Evolutionary conservation across 2,329 filamentous ascomycete genomes (phyloP).

Genomic region (Bipolaris gigantea): DNA sequence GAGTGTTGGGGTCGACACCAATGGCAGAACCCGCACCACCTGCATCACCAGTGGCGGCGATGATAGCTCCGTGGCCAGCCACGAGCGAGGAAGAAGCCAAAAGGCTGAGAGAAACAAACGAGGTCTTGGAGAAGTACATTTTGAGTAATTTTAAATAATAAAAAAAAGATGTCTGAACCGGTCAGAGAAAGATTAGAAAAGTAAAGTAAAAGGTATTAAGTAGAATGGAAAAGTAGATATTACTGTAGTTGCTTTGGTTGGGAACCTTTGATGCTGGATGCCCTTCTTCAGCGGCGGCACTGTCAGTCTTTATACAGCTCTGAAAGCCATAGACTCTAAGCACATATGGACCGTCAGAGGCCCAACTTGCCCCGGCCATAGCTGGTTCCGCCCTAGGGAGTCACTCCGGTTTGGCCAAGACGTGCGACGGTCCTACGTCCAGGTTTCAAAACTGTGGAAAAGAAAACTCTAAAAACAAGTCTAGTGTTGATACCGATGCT

Average conservation of each 20-base stretch:
- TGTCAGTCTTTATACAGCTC: conserved; percentile 34
- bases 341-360: not conserved
- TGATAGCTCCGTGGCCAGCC: conserved; percentile 64
- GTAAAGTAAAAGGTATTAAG: conserved; percentile 27
- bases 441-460: conserved; percentile 19
- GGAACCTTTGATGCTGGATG: conserved; percentile 41
- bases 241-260: conserved; percentile 40
- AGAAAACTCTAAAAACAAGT: conserved; percentile 20
- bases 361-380: conserved; percentile 11
- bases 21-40: conserved; percentile 57
- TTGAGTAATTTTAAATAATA: conserved; percentile 29
- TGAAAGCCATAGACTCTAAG: not conserved
- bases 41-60: conserved; percentile 59
- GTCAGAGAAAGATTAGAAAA: conserved; percentile 36
- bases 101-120: conserved; percentile 51
- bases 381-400: conserved; percentile 21
- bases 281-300: conserved; percentile 22
- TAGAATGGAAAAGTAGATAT: conserved; percentile 36
- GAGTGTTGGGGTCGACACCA: conserved; percentile 60
- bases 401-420: conserved; percentile 38
- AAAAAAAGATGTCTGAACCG: conserved; percentile 39
- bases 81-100: conserved; percentile 59
- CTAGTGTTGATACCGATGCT: conserved; percentile 13
- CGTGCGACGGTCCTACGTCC: conserved; percentile 17
- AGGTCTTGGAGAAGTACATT: conserved; percentile 49